A percentile compares a stretch with the other conserved stretches of the same genome.
phyloP scores from a whole-genome alignment of 2,329 filamentous ascomycete genomes.

The Aspergillus ibericus region DNA sequence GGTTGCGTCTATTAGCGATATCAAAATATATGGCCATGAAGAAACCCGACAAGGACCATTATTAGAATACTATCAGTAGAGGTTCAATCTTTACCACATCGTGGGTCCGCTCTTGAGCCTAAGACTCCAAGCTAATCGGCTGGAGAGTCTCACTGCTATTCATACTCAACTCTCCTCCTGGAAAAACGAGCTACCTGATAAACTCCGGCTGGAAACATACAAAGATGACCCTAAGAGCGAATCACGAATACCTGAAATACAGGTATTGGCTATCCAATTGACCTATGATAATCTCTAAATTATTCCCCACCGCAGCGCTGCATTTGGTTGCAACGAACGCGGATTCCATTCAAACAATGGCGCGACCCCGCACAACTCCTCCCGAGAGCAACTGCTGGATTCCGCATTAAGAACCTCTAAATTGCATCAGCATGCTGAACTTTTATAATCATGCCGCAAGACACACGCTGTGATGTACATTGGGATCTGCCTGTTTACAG shows the following conservation, averaged over 20 bases:
- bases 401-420: constrained; percentile 11
- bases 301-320: constrained; percentile 12
- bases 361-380: not conserved
- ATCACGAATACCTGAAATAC: constrained; percentile 3
- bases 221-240: not conserved
- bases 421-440: constrained; percentile 5
- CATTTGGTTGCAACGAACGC: constrained; percentile 6
- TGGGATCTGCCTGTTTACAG: constrained; percentile 20
- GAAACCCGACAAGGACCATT: not conserved
- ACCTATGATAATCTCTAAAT: constrained; percentile 14
- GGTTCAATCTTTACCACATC: constrained; percentile 2
- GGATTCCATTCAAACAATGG: not conserved
- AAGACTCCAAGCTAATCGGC: constrained; percentile 1
- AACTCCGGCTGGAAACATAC: constrained; percentile 5
- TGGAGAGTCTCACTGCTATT: constrained; percentile 1
- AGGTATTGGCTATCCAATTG: constrained; percentile 10
- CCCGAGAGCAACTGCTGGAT: constrained; percentile 10
- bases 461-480: constrained; percentile 17
- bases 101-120: constrained; percentile 1
- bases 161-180: constrained; percentile 1
- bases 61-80: constrained; percentile 1
- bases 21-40: not conserved
- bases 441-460: constrained; percentile 13
- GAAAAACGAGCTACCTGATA: constrained; percentile 5
- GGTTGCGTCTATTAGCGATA: not conserved